Evolutionary conservation across 2,329 filamentous ascomycete species (phyloP).

Genomic region (Paracorniculantispora psalliotae): DNA sequence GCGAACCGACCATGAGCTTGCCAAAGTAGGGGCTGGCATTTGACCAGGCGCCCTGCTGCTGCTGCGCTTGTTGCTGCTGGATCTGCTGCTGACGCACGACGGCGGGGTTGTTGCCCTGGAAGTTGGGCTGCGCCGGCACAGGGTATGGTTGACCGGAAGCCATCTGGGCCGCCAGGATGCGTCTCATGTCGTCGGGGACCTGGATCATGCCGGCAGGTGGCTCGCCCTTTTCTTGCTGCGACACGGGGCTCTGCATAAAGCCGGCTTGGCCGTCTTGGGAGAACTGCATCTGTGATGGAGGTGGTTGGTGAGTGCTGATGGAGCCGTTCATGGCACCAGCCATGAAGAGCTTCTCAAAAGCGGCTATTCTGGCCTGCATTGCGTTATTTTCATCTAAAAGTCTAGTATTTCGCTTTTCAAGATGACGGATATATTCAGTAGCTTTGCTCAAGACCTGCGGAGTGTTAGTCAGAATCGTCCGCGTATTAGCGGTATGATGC

Average conservation of each 20-base stretch:
- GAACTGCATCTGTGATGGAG: slow-evolving; percentile 50
- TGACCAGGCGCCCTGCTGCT: slow-evolving; percentile 50
- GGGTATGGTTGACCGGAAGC: slow-evolving; percentile 51
- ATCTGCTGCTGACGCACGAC: slow-evolving; percentile 52
- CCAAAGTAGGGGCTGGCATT: slow-evolving; percentile 53
- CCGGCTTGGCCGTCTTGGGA: slow-evolving; percentile 36
- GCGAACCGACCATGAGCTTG: slow-evolving; percentile 87
- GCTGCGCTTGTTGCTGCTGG: slow-evolving; percentile 44
- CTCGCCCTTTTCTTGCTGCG: slow-evolving; percentile 36
- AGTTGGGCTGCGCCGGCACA: slow-evolving; percentile 41
- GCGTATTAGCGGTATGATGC: background rate
- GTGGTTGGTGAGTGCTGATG: slow-evolving; percentile 50
- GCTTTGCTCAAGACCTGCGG: slow-evolving; percentile 76
- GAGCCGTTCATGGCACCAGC: slow-evolving; percentile 64
- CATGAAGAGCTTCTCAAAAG: slow-evolving; percentile 75
- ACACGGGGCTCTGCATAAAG: slow-evolving; percentile 42
- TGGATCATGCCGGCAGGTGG: slow-evolving; percentile 55
- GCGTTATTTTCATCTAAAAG: slow-evolving; percentile 75
- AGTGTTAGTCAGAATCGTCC: slow-evolving; percentile 4
- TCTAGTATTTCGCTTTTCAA: slow-evolving; percentile 84
- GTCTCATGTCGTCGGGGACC: slow-evolving; percentile 62
- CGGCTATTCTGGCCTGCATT: slow-evolving; percentile 72
- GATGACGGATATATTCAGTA: slow-evolving; percentile 89
- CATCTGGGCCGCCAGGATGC: slow-evolving; percentile 54
- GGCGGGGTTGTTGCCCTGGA: slow-evolving; percentile 37